A percentile compares a stretch with the other conserved stretches of the same genome.
phyloP scores from a whole-genome alignment of 768 basidiomycete species.

The Lactifluus pinguis region DNA sequence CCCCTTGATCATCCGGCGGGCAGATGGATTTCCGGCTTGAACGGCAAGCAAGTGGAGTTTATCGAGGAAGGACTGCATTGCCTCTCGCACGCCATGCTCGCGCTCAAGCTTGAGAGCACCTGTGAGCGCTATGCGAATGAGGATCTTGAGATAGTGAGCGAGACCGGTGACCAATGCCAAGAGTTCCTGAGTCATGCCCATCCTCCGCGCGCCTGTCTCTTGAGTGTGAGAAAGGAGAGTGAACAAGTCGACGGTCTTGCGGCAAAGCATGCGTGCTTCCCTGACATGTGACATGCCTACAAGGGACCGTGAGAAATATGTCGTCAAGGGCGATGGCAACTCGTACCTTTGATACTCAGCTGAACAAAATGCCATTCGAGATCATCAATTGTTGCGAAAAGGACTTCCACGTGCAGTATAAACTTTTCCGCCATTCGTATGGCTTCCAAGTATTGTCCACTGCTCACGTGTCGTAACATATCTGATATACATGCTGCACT shows the following conservation, averaged over 20 bases:
- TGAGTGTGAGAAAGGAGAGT: slow-evolving; percentile 93
- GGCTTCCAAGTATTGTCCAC: slow-evolving; percentile 90
- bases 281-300: slow-evolving; percentile 96
- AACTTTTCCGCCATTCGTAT: slow-evolving; percentile 99
- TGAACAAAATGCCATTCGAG: slow-evolving; percentile 80
- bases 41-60: slow-evolving; percentile 87
- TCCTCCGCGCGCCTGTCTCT: slow-evolving; percentile 80
- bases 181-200: slow-evolving; percentile 96
- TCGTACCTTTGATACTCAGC: slow-evolving; percentile 75
- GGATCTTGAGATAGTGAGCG: slow-evolving; percentile 98
- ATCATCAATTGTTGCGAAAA: slow-evolving; percentile 96
- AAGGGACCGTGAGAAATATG: neutral
- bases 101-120: slow-evolving; percentile 93
- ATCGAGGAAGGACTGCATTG: slow-evolving; percentile 85
- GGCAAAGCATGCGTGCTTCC: slow-evolving; percentile 96
- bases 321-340: neutral
- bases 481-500: slow-evolving; percentile 98
- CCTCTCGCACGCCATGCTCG: slow-evolving; percentile 73
- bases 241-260: slow-evolving; percentile 98
- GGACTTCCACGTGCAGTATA: slow-evolving; percentile 94
- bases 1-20: slow-evolving; percentile 66
- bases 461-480: slow-evolving; percentile 97
- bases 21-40: slow-evolving; percentile 72
- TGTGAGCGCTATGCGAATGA: slow-evolving; percentile 95
- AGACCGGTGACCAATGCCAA: slow-evolving; percentile 97